Evolutionary conservation across 2,329 filamentous ascomycete genomes (phyloP).

Genomic region (Venturia nashicola): DNA sequence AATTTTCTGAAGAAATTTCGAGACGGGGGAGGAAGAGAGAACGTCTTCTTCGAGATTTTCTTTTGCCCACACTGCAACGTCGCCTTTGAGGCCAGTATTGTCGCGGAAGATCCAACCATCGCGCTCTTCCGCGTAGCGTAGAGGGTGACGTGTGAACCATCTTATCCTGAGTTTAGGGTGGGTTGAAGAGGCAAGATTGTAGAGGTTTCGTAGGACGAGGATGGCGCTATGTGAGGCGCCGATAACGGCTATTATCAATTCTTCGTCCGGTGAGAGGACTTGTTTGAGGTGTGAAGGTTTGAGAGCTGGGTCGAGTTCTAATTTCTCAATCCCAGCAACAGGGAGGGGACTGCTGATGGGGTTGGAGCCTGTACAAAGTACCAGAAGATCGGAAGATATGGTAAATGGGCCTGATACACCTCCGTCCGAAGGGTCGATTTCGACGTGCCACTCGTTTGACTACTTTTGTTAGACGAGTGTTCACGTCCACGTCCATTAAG

Average conservation of each 20-base stretch:
- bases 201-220: background rate
- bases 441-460: background rate
- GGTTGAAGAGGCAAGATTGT: slow-evolving; percentile 17
- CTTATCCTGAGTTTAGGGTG: slow-evolving; percentile 23
- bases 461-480: background rate
- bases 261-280: background rate
- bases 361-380: background rate
- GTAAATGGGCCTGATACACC: background rate
- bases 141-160: slow-evolving; percentile 35
- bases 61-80: slow-evolving; percentile 46
- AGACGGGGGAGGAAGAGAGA: slow-evolving; percentile 33
- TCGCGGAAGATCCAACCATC: slow-evolving; percentile 53
- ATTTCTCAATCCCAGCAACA: background rate
- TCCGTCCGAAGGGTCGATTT: background rate
- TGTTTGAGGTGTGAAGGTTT: background rate
- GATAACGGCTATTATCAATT: background rate
- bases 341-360: background rate
- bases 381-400: background rate
- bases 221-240: background rate
- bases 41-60: slow-evolving; percentile 43
- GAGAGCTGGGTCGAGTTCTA: background rate
- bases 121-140: slow-evolving; percentile 49
- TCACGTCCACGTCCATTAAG: background rate
- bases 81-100: slow-evolving; percentile 53
- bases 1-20: slow-evolving; percentile 35